Percentiles rank a stretch among this genome's conserved stretches.
phyloP scores from a whole-genome alignment of 106 monocot species.

The Allium fistulosum region DNA sequence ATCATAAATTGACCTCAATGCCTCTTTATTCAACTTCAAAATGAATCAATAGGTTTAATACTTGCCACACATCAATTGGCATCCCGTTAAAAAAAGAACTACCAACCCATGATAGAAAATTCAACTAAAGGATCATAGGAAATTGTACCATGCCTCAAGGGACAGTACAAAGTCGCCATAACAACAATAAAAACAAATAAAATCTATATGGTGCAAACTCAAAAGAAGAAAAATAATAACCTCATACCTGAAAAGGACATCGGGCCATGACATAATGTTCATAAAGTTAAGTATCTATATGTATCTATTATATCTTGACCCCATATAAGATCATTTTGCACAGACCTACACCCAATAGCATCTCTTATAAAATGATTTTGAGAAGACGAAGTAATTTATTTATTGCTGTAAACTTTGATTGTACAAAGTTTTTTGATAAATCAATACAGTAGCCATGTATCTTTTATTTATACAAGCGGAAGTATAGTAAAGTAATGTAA shows the following conservation, averaged over 20 bases:
- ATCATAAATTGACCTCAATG: neutral
- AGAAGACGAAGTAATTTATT: too few relatives aligned
- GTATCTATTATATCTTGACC: neutral
- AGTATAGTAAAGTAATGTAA: too few relatives aligned
- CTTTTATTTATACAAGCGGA: too few relatives aligned
- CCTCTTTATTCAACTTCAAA: neutral
- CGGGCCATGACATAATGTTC: neutral
- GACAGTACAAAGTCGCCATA: neutral
- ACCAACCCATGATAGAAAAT: neutral
- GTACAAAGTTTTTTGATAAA: too few relatives aligned
- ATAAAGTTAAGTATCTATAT: neutral
- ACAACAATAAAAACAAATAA: neutral
- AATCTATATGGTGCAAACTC: neutral
- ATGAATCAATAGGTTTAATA: too few relatives aligned
- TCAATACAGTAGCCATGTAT: too few relatives aligned
- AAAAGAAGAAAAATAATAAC: neutral
- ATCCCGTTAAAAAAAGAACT: neutral
- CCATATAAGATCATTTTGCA: constrained; percentile 20
- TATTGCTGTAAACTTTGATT: too few relatives aligned
- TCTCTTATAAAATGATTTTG: too few relatives aligned
- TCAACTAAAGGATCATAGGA: too few relatives aligned
- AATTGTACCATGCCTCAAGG: neutral
- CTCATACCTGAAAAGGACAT: neutral
- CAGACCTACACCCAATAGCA: constrained; percentile 33
- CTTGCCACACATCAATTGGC: too few relatives aligned